Base-by-base conservation (phyloP, 1,139 yeast genomes). In the Kodamaea sp. region DNA sequence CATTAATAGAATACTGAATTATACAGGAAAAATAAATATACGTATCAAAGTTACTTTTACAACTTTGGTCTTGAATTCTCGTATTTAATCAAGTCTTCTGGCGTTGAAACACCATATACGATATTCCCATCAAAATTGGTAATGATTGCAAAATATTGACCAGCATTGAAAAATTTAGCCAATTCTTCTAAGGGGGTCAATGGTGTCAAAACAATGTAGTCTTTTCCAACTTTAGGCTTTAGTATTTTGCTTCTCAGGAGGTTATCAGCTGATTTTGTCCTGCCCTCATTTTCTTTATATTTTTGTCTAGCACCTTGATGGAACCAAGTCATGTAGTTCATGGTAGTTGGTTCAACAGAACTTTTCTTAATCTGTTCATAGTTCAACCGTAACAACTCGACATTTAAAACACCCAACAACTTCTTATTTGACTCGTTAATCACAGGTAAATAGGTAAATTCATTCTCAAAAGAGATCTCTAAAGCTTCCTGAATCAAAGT, bases 31-130 rank as follows among this genome's bases (percentile, higher is more conserved):
- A 27, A 8, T 15, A 27, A 11, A 7, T 9, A 27, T 29, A 29
- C 4, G 12, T 9, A 10, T 9, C 12, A 29, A 8, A 29, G 4
- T 29, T 29, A 9, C 4, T 29, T 9, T 22, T 54, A 69, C 39
- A 72, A 57, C 40, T 62, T 64, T 22, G 84, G 84, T 42, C 84
- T 65, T 29, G 77, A 65, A 45, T 73, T 67, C 45, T 75, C 79
- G 50, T 70, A 79, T 51, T 67, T 70, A 11, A 63, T 66, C 48
- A 79, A 62, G 54, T 79, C 85, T 42, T 78, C 81, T n/a, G 79
- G 78, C 0, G 82, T 78, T 26, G 80, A 83, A 6, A 79, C 84
- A 4, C 84, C 85, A 43, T 79, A 69, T 8, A 79, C 84, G 54
- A 78, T 73, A 42, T 70, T 65, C 7, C 80, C 75, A 34, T 69